phyloP scores from a whole-genome alignment of 306 rosid species.

The Canavalia gladiata region DNA sequence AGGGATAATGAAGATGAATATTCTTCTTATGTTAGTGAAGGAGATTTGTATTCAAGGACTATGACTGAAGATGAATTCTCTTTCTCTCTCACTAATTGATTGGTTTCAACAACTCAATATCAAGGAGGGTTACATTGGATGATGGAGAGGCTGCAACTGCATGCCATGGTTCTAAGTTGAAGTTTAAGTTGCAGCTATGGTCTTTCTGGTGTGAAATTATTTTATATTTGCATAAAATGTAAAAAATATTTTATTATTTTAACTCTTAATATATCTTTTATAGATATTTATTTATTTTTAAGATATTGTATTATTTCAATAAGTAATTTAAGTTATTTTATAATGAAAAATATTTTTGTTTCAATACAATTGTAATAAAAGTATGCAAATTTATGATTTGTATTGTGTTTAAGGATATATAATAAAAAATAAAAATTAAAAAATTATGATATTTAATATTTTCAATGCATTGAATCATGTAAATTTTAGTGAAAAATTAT shows the following conservation, averaged over 20 bases:
- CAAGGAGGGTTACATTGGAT: too few relatives aligned
- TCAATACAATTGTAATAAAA: too few relatives aligned
- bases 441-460: too few relatives aligned
- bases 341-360: too few relatives aligned
- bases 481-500: too few relatives aligned
- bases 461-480: too few relatives aligned
- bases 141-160: too few relatives aligned
- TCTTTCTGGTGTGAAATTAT: neutral
- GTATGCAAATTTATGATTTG: too few relatives aligned
- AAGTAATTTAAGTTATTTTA: neutral
- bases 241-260: neutral
- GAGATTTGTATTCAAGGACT: conserved; percentile 57
- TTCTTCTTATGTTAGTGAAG: conserved; percentile 66
- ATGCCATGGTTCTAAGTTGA: too few relatives aligned
- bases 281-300: neutral
- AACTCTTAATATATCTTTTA: neutral
- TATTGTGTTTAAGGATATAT: too few relatives aligned
- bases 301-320: neutral
- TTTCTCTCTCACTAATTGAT: conserved; percentile 44
- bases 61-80: conserved; percentile 69
- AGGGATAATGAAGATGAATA: conserved; percentile 59
- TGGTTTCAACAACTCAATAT: neutral
- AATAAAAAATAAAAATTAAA: too few relatives aligned
- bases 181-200: too few relatives aligned
- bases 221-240: neutral